phyloP scores from a whole-genome alignment of 257 asterid genomes.

The Sherardia arvensis region DNA sequence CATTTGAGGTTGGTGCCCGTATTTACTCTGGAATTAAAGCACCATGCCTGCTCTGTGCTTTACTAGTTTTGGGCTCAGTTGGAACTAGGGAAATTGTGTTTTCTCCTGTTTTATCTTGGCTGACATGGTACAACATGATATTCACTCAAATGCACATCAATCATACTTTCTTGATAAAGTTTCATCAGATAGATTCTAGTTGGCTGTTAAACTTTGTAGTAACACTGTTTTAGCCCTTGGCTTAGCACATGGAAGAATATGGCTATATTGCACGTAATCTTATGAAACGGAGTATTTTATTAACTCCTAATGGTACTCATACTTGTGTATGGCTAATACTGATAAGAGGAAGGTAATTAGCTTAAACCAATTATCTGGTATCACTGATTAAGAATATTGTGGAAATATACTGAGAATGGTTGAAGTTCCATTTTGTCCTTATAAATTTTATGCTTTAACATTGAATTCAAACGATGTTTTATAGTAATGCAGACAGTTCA shows the following conservation, averaged over 20 bases:
- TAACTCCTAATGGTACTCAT: too few species aligned
- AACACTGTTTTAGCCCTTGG: background rate
- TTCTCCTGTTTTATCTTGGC: background rate
- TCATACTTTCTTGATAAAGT: background rate
- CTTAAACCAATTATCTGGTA: background rate
- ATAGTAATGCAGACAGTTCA: background rate
- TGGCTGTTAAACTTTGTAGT: background rate
- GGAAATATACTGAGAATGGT: background rate
- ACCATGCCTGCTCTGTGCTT: background rate
- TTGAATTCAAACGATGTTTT: background rate
- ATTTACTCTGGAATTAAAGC: background rate
- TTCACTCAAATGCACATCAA: background rate
- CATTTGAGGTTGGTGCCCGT: conserved; percentile 58
- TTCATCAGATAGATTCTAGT: background rate
- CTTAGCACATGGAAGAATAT: background rate
- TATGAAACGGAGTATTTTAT: background rate
- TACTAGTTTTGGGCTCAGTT: background rate
- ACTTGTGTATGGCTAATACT: background rate
- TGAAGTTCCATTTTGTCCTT: background rate
- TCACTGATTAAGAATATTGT: background rate
- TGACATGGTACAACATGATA: background rate
- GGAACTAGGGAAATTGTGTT: background rate
- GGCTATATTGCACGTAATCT: background rate
- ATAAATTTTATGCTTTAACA: background rate
- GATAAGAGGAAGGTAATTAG: background rate